phyloP scores from a whole-genome alignment of 169 alveolate species.

The Perkinsus olseni region DNA sequence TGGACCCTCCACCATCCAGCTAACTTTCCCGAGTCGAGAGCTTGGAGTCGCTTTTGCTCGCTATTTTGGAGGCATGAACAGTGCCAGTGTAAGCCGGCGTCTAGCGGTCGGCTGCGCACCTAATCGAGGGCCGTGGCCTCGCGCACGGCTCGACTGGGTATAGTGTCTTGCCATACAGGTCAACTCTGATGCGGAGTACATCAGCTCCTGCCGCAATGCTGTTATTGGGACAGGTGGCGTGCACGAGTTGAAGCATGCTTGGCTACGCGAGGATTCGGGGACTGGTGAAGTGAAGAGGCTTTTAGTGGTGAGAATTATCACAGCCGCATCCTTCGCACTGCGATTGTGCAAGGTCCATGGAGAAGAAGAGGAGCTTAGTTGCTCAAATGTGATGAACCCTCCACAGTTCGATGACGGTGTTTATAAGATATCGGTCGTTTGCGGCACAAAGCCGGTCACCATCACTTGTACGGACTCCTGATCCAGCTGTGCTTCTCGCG shows the following conservation, averaged over 20 bases:
- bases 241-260: neutral
- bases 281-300: neutral
- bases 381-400: neutral
- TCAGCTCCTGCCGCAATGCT: neutral
- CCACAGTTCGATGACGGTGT: neutral
- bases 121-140: no score
- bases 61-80: neutral
- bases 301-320: neutral
- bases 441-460: neutral
- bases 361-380: neutral
- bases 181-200: neutral
- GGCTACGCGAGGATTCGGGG: neutral
- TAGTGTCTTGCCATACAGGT: neutral
- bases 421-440: neutral
- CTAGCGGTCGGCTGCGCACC: no score
- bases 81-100: neutral
- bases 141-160: no score
- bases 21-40: neutral
- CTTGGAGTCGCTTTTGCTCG: neutral
- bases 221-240: neutral
- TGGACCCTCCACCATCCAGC: neutral
- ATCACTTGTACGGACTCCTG: neutral
- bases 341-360: neutral
- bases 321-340: neutral
- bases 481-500: neutral